Conservation (phyloP, 1,139 yeast species). For the Yamadazyma conglobata region DNA sequence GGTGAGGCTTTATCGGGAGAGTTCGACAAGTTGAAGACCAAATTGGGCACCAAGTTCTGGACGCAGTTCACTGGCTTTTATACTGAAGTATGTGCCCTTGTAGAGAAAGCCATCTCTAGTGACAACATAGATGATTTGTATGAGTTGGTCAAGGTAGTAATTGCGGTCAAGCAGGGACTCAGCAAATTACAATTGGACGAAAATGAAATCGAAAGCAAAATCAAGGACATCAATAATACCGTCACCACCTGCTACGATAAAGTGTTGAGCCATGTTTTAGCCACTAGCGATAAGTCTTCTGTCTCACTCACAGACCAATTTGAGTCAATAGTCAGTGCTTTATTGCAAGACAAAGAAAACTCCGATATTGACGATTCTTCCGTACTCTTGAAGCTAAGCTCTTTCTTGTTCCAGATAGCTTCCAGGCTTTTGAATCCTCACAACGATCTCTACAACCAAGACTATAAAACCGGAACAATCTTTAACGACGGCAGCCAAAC, state of each 20-base stretch:
- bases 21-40: constrained; percentile 3
- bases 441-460: constrained; percentile 7
- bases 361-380: constrained; percentile 11
- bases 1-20: constrained; percentile 8
- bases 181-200: background rate
- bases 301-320: constrained; percentile 13
- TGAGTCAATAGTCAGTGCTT: constrained; percentile 12
- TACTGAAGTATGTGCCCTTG: constrained; percentile 1
- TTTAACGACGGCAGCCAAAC: constrained; percentile 18
- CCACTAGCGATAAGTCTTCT: constrained; percentile 10
- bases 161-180: constrained; percentile 8
- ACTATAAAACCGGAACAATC: constrained; percentile 20
- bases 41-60: constrained; percentile 5
- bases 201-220: background rate
- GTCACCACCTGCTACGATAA: constrained; percentile 5
- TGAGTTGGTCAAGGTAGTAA: constrained; percentile 5
- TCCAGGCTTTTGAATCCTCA: constrained; percentile 15
- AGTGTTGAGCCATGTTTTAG: background rate
- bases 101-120: background rate
- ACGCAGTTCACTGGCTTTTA: constrained; percentile 3
- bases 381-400: constrained; percentile 24
- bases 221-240: constrained; percentile 1
- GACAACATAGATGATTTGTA: constrained; percentile 4
- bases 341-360: constrained; percentile 1
- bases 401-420: constrained; percentile 22